Evolutionary conservation across 352 stramenopile genomes (phyloP), one percentile per base, ranked within the genome.

Genomic region (Globisporangium apiculatum): DNA sequence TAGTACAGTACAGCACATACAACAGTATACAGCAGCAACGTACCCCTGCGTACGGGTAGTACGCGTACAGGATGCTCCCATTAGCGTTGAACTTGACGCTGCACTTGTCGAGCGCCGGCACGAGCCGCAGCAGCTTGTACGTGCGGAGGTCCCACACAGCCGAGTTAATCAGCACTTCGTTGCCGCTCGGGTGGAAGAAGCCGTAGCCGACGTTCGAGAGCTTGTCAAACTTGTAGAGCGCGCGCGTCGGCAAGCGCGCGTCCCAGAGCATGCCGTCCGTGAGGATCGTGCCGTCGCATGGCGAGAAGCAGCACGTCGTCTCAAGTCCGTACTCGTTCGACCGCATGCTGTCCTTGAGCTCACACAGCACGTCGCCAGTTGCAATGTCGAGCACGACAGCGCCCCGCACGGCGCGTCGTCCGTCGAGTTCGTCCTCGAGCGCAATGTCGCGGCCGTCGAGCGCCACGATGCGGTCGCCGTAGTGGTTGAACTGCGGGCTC

Each of bases 201-300:
- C 87, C 86, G 42, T 86, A 89, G 1, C 86, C 82, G 17, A 90
- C 61, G 40, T 94, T 92, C 1, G 84, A 92, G 7, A 96, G 53
- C 60, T 94, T 94, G 62, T 96, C 87, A 57, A 96, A 95, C 51
- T 95, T 93, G 66, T 95, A 89, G 17, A 96, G 54, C 14, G 83
- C 75, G 3, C 77, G 75, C 14, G 77, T 87, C 11, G 80, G 73
- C 51, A 87, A 74, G 0, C 85, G 78, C 7, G 79, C 67, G 61
- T 94, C 83, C 83, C 85, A 94, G 5, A 94, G 58, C 72, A 94
- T 86, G 4, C 85, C 83, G 57, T 90, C 85, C 0, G 85, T 89
- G 0, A 94, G 61, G 54, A 94, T 84, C 1, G 75, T 87, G 18
- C 72, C 69, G 48, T 94, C 85, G 35, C 79, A 84, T 0, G 72